Evolutionary conservation across 1,284 basidiomycete genomes (phyloP), one percentile per base, ranked within the genome.

Genomic region (Sporisorium reilianum): DNA sequence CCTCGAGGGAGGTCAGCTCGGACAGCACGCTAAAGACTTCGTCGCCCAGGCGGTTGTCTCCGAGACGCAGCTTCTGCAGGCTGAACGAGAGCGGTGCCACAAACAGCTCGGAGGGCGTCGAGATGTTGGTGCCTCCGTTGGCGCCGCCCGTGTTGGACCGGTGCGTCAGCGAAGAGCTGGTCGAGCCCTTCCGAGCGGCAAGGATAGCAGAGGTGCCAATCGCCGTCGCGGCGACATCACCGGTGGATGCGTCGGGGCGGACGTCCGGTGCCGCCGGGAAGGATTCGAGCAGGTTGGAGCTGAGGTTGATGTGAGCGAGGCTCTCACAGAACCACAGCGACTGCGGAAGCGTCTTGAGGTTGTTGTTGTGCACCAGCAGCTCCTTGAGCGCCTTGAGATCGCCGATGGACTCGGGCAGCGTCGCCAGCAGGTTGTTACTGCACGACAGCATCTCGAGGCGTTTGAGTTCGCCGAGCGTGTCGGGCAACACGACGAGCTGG

Each of bases 361-460:
- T 93, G 86, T 99, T 99, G 84, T 95, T 95, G 82, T 97, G 95
- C 3, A 92, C 90, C 78, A 97, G 93, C 45, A 98, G 88, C 4
- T 86, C 87, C 74, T 90, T 89, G n/a, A 99, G 89, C 55, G 89
- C 90, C 84, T 90, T 89, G 57, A 99, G 87, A 18, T 88, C 87
- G 26, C 94, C 94, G 54, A 99, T 91, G 41, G 89, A 90, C 16
- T 88, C 85, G 0, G 97, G 97, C 0, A 99, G 87, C 18, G 88
- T 86, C 49, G 90, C 90, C 9, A 99, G 88, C 78, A 91, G 89
- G 85, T 98, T 99, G 85, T 97, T 94, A 49, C 93, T 93, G 81
- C 93, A 94, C 5, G 92, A 92, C 3, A 99, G 89, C 1, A 87
- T 87, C 75, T 90, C 88, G 26, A 99, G 90, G 58, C 89, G 89